phyloP scores from a whole-genome alignment of 169 alveolate genomes.

The Plasmodium adleri region DNA sequence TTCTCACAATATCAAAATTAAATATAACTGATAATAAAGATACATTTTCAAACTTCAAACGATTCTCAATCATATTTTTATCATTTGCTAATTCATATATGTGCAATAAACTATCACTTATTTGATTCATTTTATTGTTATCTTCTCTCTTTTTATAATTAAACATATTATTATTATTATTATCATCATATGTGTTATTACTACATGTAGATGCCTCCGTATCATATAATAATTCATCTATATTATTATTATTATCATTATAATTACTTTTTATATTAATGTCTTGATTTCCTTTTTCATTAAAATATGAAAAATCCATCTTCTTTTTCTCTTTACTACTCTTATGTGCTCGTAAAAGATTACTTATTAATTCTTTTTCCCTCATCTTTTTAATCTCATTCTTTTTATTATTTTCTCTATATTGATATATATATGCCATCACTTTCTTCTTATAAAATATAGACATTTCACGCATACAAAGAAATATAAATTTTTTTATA shows the following conservation, averaged over 20 bases:
- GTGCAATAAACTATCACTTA: not conserved
- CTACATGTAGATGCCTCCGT: not conserved
- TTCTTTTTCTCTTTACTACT: not conserved
- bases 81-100: conserved; percentile 9
- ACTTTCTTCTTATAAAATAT: conserved; percentile 35
- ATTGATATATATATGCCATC: not conserved
- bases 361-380: not conserved
- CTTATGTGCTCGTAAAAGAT: not conserved
- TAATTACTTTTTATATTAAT: not conserved
- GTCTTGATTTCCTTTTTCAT: not conserved
- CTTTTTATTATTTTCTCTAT: not conserved
- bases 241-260: not conserved
- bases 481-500: conserved; percentile 9
- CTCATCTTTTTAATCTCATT: not conserved
- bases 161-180: not conserved
- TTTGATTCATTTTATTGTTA: not conserved
- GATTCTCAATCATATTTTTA: conserved; percentile 10
- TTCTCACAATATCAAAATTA: conserved; percentile 15
- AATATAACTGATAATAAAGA: conserved; percentile 7
- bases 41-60: not conserved
- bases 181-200: not conserved
- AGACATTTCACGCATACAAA: conserved; percentile 36
- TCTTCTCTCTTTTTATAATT: conserved; percentile 18
- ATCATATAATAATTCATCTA: not conserved
- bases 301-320: not conserved